Conservation (phyloP, 768 basidiomycete genomes). For the Clitopilus hobsonii region DNA sequence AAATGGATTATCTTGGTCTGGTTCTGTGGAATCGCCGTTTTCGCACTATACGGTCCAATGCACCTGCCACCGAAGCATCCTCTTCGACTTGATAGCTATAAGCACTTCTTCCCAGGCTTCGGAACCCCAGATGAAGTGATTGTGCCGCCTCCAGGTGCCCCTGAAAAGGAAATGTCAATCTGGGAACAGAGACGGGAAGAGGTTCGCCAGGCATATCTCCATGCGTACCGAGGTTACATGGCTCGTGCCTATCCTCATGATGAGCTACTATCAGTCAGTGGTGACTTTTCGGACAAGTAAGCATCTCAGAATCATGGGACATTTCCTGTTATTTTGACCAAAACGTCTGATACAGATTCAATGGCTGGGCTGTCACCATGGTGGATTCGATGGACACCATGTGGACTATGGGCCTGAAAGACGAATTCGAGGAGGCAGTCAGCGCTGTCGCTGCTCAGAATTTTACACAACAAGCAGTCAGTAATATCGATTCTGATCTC, state of each 20-base stretch:
- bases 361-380: slow-evolving; percentile 56
- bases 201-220: slow-evolving; percentile 50
- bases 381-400: slow-evolving; percentile 80
- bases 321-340: too few relatives aligned
- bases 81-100: background rate
- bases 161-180: slow-evolving; percentile 1
- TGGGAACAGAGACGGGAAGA: slow-evolving; percentile 41
- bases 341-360: too few relatives aligned
- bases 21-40: background rate
- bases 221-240: slow-evolving; percentile 52
- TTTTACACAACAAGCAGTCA: slow-evolving; percentile 29
- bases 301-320: too few relatives aligned
- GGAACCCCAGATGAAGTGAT: background rate
- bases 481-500: slow-evolving; percentile 10
- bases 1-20: background rate
- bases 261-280: slow-evolving; percentile 44
- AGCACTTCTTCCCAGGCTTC: background rate
- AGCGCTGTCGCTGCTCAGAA: slow-evolving; percentile 40
- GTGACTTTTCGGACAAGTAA: slow-evolving; percentile 44
- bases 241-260: slow-evolving; percentile 46
- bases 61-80: background rate
- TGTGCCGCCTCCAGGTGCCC: background rate
- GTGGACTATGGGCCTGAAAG: slow-evolving; percentile 72
- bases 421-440: slow-evolving; percentile 60
- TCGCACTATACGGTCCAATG: background rate